Evolutionary conservation across 345 rosid genomes (phyloP).

Genomic region (Hevea brasiliensis): DNA sequence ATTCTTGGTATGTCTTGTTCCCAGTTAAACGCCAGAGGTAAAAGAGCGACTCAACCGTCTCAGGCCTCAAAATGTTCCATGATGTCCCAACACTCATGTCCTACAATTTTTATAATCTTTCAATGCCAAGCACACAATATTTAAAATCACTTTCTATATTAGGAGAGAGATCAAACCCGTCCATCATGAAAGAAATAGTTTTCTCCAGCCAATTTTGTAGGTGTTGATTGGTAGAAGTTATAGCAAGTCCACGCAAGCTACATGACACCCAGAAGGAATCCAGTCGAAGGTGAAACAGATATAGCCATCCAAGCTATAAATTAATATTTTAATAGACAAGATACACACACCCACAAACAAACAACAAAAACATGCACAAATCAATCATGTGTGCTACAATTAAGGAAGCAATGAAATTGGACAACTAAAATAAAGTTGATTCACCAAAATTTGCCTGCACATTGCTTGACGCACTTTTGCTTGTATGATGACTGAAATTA

Average conservation of each 20-base stretch:
- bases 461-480: not conserved
- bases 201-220: conserved; percentile 94
- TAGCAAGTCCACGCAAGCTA: conserved; percentile 99
- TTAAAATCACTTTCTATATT: not conserved
- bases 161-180: conserved; percentile 36
- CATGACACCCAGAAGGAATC: conserved; percentile 10
- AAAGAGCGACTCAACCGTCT: conserved; percentile 91
- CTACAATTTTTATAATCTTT: conserved; percentile 32
- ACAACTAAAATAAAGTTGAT: not conserved
- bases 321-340: not conserved
- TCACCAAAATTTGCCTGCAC: not conserved
- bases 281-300: conserved; percentile 2
- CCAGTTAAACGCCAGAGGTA: conserved; percentile 97
- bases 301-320: not conserved
- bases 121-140: not conserved
- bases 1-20: conserved; percentile 86
- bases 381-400: not conserved
- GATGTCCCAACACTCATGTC: conserved; percentile 98
- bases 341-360: not conserved
- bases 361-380: not conserved
- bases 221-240: conserved; percentile 90
- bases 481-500: not conserved
- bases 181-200: conserved; percentile 83
- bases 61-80: conserved; percentile 95
- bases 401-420: not conserved